These are phyloP conservation scores for Papiliotrema nemorosa DNA, from an alignment of 1,284 basidiomycete genomes.

Conservation along the genomic window DNA sequence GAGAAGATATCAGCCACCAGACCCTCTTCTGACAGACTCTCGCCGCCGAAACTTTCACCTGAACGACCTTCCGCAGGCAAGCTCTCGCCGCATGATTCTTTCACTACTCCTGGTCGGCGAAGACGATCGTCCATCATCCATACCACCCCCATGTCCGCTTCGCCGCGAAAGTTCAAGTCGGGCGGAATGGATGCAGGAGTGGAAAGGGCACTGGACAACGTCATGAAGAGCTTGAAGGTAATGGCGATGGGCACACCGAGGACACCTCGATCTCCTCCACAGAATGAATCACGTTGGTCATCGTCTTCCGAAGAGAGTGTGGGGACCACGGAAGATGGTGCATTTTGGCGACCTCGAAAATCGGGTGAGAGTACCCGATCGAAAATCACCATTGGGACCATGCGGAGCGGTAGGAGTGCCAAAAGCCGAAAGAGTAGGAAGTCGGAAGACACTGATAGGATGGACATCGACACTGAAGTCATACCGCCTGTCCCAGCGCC, in stretches of 20 bases:
- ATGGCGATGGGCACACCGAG: conserved; percentile 16
- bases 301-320: conserved; percentile 13
- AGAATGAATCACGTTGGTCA: conserved; percentile 29
- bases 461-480: conserved; percentile 16
- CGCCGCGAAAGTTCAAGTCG: conserved; percentile 19
- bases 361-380: conserved; percentile 23
- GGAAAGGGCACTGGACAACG: conserved; percentile 25
- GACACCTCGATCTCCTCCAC: neutral
- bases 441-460: conserved; percentile 17
- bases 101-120: conserved; percentile 9
- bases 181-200: conserved; percentile 15
- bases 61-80: too few species aligned
- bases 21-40: neutral
- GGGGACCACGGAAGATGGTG: conserved; percentile 4
- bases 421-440: conserved; percentile 17
- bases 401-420: conserved; percentile 8
- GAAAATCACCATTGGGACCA: conserved; percentile 10
- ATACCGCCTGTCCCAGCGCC: conserved; percentile 10
- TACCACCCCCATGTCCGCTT: conserved; percentile 14
- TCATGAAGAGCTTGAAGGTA: conserved; percentile 23
- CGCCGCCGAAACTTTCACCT: conserved; percentile 1
- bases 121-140: conserved; percentile 22
- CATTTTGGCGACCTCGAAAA: conserved; percentile 22
- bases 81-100: too few species aligned
- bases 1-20: neutral